Conservation (phyloP, 148 eudicot species). For the Camellia lanceoleosa region DNA sequence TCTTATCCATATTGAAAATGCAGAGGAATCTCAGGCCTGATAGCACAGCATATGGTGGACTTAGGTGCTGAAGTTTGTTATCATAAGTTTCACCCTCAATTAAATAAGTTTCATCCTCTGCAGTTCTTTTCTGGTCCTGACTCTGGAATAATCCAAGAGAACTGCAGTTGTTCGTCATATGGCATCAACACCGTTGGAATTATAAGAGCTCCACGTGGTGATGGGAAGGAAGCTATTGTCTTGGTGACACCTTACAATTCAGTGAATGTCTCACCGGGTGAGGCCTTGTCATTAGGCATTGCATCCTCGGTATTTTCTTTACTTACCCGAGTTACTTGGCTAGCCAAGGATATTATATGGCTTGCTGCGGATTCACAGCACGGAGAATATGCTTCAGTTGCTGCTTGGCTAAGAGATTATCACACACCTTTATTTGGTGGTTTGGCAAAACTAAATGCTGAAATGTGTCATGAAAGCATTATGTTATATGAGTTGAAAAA, state of each 20-base stretch:
- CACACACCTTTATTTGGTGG: conserved; percentile 58
- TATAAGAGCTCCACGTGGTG: conserved; percentile 95
- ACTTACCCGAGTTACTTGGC: conserved; percentile 79
- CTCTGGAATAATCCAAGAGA: conserved; percentile 43
- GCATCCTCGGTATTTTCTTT: conserved; percentile 75
- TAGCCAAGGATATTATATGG: conserved; percentile 97
- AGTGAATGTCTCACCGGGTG: conserved; percentile 41
- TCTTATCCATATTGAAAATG: conserved; percentile 11
- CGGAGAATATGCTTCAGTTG: conserved; percentile 82
- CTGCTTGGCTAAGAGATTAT: conserved; percentile 85
- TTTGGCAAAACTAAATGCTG: conserved; percentile 25
- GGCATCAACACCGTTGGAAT: conserved; percentile 80
- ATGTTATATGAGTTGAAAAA: conserved; percentile 19
- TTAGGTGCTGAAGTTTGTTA: conserved; percentile 88
- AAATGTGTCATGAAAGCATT: conserved; percentile 34
- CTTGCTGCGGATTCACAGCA: conserved; percentile 89
- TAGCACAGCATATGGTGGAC: conserved; percentile 54
- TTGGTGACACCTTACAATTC: conserved; percentile 93
- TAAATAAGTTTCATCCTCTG: conserved; percentile 67
- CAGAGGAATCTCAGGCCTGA: conserved; percentile 62
- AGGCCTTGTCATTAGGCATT: conserved; percentile 74
- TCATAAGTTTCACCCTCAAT: conserved; percentile 55
- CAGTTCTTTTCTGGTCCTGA: conserved; percentile 71
- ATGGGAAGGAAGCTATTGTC: conserved; percentile 95
- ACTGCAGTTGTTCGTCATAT: conserved; percentile 47